phyloP scores from a whole-genome alignment of 176 grass and related monocot species.

The Echinochloa phyllopogon region DNA sequence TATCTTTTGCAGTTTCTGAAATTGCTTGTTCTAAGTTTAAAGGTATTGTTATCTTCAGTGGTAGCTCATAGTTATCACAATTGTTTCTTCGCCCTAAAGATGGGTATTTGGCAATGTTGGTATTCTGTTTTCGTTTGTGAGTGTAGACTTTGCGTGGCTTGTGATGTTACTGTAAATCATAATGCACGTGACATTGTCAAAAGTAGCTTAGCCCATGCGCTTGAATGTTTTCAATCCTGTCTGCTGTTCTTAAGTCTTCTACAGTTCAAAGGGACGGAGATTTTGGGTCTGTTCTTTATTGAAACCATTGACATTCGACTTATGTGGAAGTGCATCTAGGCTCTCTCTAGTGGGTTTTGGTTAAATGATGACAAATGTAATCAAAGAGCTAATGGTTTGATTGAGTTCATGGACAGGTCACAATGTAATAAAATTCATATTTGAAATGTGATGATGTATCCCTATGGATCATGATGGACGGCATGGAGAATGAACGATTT shows the following conservation, averaged over 20 bases:
- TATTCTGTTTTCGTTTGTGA: not conserved
- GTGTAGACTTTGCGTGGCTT: not conserved
- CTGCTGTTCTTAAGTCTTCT: not conserved
- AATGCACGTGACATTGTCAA: not conserved
- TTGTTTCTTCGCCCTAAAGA: not conserved
- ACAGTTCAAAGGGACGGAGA: not conserved
- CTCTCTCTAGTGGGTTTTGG: too few species aligned
- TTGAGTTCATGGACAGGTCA: too few species aligned
- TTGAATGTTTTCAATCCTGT: slow-evolving; percentile 1
- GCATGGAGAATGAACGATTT: too few species aligned
- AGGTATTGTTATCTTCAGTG: not conserved
- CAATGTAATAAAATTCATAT: too few species aligned
- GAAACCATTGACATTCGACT: not conserved
- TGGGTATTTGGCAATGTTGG: not conserved
- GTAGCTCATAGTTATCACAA: not conserved
- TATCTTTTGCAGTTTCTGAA: not conserved
- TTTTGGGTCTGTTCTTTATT: not conserved
- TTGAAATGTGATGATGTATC: too few species aligned
- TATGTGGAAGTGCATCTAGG: too few species aligned
- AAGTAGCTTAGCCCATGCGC: not conserved
- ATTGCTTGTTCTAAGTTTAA: not conserved
- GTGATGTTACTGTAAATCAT: not conserved
- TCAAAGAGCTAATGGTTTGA: too few species aligned
- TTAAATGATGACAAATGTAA: too few species aligned
- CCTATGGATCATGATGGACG: too few species aligned